A percentile compares a stretch with the other conserved stretches of the same genome.
Conservation (phyloP, 164 flowering plant genomes). For the Chloranthus sessilifolius region DNA sequence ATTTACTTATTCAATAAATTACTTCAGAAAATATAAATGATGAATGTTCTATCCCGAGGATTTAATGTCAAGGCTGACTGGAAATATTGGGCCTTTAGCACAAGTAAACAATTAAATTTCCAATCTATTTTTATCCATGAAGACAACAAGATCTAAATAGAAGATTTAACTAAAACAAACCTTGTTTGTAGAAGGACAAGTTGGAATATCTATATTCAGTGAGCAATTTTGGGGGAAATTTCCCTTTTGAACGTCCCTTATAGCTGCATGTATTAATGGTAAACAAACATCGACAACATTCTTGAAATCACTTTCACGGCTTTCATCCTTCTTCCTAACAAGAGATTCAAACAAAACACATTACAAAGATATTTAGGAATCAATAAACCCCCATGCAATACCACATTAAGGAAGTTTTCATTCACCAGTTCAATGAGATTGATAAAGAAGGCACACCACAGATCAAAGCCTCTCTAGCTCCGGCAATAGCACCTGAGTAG, state of each 20-base stretch:
- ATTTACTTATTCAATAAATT: too few relatives aligned
- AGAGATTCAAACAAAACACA: constrained; percentile 8
- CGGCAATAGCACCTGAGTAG: constrained; percentile 88
- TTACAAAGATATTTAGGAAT: not conserved
- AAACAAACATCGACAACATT: constrained; percentile 82
- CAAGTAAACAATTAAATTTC: too few relatives aligned
- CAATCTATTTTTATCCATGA: too few relatives aligned
- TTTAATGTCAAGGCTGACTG: too few relatives aligned
- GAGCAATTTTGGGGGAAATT: constrained; percentile 69
- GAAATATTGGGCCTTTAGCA: too few relatives aligned
- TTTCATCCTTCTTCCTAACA: constrained; percentile 89
- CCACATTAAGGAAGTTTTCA: not conserved
- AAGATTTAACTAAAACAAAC: constrained; percentile 26
- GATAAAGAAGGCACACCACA: constrained; percentile 88
- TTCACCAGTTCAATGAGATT: constrained; percentile 84
- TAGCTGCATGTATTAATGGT: constrained; percentile 75
- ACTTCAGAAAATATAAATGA: too few relatives aligned
- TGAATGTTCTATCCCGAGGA: too few relatives aligned
- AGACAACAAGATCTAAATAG: not conserved
- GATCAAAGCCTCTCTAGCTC: constrained; percentile 85
- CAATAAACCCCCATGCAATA: not conserved
- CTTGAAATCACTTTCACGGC: constrained; percentile 83
- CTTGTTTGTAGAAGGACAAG: constrained; percentile 75
- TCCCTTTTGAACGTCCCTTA: constrained; percentile 72
- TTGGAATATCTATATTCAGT: constrained; percentile 69